phyloP scores from a whole-genome alignment of 371 early-diverging fungal species.

The Mucor lusitanicus region DNA sequence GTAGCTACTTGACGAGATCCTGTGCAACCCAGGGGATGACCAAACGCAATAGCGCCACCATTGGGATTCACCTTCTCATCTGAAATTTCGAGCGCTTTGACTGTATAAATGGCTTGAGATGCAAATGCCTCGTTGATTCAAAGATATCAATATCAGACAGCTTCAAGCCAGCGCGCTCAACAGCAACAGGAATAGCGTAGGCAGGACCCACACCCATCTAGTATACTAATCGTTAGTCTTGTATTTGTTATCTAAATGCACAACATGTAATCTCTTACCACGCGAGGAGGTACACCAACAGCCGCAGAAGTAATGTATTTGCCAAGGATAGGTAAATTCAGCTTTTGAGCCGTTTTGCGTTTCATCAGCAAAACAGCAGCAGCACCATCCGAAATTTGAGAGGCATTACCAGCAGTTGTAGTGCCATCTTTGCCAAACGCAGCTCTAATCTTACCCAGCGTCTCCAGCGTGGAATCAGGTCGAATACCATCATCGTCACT shows the following conservation, averaged over 20 bases:
- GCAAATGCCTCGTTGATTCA: constrained; percentile 99
- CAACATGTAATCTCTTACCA: too few relatives aligned
- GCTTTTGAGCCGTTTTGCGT: constrained; percentile 87
- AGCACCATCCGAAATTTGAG: constrained; percentile 99
- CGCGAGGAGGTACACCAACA: constrained; percentile 89
- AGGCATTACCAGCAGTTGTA: constrained; percentile 98
- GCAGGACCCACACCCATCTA: constrained; percentile 98
- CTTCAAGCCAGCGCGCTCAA: constrained; percentile 81
- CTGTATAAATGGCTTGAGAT: constrained; percentile 93
- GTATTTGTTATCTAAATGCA: too few relatives aligned
- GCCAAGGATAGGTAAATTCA: constrained; percentile 86
- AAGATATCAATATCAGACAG: constrained; percentile 78
- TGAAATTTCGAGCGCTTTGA: constrained; percentile 83
- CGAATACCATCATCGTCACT: constrained; percentile 94
- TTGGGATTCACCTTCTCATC: constrained; percentile 94
- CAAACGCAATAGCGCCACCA: constrained; percentile 93
- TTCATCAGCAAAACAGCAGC: constrained; percentile 96
- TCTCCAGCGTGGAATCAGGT: constrained; percentile 74
- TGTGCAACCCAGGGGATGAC: constrained; percentile 80
- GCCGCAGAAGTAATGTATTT: constrained; percentile 87
- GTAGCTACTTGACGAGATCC: constrained; percentile 98
- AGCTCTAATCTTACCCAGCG: constrained; percentile 86
- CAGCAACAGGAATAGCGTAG: constrained; percentile 90
- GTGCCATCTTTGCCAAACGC: constrained; percentile 92
- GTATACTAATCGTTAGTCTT: too few relatives aligned